phyloP scores from a whole-genome alignment of 1,139 yeast genomes.

The Williopsis jadinii region DNA sequence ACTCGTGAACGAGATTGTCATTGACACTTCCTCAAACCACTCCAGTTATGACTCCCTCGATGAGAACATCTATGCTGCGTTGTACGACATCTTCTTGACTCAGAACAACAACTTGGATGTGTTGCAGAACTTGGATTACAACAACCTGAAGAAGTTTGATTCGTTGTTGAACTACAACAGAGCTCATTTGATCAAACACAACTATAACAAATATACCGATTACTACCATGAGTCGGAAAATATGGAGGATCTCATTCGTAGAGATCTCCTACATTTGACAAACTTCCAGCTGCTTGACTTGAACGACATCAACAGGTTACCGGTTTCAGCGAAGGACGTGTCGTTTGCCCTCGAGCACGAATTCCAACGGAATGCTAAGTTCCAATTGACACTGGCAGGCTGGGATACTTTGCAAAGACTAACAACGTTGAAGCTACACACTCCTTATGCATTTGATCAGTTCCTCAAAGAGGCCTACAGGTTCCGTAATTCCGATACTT shows the following conservation, averaged over 20 bases:
- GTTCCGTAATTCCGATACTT: background rate
- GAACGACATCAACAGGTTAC: constrained; percentile 20
- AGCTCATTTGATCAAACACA: constrained; percentile 19
- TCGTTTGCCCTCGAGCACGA: constrained; percentile 20
- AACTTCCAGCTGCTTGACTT: constrained; percentile 20
- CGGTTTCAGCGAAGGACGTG: constrained; percentile 14
- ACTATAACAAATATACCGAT: constrained; percentile 20
- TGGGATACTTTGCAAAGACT: constrained; percentile 14
- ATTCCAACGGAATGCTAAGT: constrained; percentile 7
- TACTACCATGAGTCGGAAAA: constrained; percentile 11
- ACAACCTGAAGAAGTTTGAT: constrained; percentile 22
- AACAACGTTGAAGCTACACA: constrained; percentile 14
- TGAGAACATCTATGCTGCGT: constrained; percentile 18
- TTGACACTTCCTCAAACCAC: constrained; percentile 20
- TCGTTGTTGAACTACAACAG: constrained; percentile 19
- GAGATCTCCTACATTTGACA: constrained; percentile 17
- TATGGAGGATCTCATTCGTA: constrained; percentile 12
- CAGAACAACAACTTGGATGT: constrained; percentile 19
- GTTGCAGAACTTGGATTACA: constrained; percentile 21
- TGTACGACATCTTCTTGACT: constrained; percentile 22
- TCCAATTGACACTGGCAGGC: constrained; percentile 12
- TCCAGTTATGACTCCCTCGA: constrained; percentile 18
- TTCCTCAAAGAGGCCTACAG: constrained; percentile 13
- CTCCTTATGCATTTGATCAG: constrained; percentile 16
- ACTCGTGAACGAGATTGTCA: constrained; percentile 18